phyloP scores from a whole-genome alignment of 2,329 filamentous ascomycete species.

The Podosphaera xanthii region DNA sequence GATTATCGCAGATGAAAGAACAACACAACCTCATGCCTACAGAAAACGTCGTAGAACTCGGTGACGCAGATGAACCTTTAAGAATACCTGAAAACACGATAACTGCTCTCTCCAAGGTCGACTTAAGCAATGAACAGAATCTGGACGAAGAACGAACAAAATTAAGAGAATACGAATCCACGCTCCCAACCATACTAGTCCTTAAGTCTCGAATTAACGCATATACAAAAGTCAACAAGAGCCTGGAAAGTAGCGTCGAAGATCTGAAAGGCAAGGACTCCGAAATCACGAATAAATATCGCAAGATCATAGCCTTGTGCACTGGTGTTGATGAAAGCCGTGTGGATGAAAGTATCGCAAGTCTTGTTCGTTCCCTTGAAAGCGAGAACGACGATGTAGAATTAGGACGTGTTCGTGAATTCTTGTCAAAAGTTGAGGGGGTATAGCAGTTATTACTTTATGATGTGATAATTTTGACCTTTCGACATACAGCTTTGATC shows the following conservation, averaged over 20 bases:
- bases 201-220: conserved; percentile 48
- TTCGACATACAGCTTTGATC: background rate
- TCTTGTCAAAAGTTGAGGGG: conserved; percentile 23
- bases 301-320: conserved; percentile 69
- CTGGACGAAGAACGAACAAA: conserved; percentile 20
- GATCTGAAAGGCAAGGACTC: conserved; percentile 56
- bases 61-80: conserved; percentile 17
- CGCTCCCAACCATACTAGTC: conserved; percentile 33
- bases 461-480: background rate
- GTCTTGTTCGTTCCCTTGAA: conserved; percentile 67
- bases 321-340: conserved; percentile 43
- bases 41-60: conserved; percentile 27
- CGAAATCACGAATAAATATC: conserved; percentile 70
- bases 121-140: conserved; percentile 18
- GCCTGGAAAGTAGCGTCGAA: conserved; percentile 42
- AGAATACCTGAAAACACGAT: conserved; percentile 9
- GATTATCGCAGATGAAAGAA: conserved; percentile 25
- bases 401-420: conserved; percentile 52
- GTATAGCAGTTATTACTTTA: background rate
- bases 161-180: conserved; percentile 17
- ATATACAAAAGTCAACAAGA: conserved; percentile 44
- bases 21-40: conserved; percentile 24
- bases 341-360: conserved; percentile 61
- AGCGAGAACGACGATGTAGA: conserved; percentile 62
- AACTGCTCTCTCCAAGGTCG: conserved; percentile 12